Evolutionary conservation across 164 flowering plant genomes (phyloP).

Genomic region (Piper longum): DNA sequence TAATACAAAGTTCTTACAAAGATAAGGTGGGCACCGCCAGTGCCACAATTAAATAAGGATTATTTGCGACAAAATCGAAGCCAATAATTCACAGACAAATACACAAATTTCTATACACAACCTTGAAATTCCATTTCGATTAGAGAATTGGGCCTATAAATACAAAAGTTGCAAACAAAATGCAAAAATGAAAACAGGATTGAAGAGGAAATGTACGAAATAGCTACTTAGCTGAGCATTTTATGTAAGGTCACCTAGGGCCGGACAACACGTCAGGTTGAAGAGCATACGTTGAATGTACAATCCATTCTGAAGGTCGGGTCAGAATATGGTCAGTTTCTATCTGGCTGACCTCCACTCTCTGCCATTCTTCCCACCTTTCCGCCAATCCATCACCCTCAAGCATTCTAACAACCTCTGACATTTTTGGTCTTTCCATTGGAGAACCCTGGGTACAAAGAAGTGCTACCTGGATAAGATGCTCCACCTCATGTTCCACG

Average conservation of each 20-base stretch:
- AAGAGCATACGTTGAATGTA: slow-evolving; percentile 66
- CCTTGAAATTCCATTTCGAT: slow-evolving; percentile 17
- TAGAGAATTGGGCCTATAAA: slow-evolving; percentile 20
- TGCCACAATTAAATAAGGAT: no score
- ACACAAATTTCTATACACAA: slow-evolving; percentile 39
- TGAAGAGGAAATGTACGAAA: neutral
- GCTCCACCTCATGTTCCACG: slow-evolving; percentile 76
- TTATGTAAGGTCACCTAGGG: slow-evolving; percentile 45
- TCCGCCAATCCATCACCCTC: slow-evolving; percentile 91
- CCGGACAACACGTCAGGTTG: slow-evolving; percentile 79
- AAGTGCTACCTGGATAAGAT: slow-evolving; percentile 79
- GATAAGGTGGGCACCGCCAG: neutral
- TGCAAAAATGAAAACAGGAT: neutral
- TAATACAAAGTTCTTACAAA: no score
- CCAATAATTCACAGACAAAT: slow-evolving; percentile 18
- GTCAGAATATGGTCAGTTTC: slow-evolving; percentile 51
- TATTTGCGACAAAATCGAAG: slow-evolving; percentile 1
- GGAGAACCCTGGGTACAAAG: slow-evolving; percentile 87
- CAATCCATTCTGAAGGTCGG: slow-evolving; percentile 58
- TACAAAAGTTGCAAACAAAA: slow-evolving; percentile 1
- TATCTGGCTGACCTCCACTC: slow-evolving; percentile 68
- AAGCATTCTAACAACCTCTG: slow-evolving; percentile 87
- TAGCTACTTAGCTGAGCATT: neutral
- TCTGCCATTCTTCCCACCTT: slow-evolving; percentile 93
- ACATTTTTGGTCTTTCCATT: slow-evolving; percentile 60